phyloP scores from a whole-genome alignment of 169 alveolate genomes.

The Plasmodium relictum region DNA sequence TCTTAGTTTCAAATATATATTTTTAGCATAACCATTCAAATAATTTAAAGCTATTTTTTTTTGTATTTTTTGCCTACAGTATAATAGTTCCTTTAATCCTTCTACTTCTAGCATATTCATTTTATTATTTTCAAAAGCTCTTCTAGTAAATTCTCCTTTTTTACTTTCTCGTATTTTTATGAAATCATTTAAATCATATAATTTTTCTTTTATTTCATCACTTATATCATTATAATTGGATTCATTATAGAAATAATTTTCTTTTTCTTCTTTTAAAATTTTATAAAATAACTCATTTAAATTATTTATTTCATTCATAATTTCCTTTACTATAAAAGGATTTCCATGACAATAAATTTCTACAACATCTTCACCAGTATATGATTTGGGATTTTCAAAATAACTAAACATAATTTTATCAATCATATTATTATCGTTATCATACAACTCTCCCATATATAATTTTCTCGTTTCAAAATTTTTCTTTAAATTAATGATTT shows the following conservation, averaged over 20 bases:
- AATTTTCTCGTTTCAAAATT: slow-evolving; percentile 31
- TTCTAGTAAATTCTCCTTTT: slow-evolving; percentile 85
- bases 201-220: neutral
- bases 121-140: slow-evolving; percentile 83
- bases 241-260: slow-evolving; percentile 1
- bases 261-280: slow-evolving; percentile 48
- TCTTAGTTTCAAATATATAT: slow-evolving; percentile 14
- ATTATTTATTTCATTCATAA: slow-evolving; percentile 53
- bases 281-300: slow-evolving; percentile 19
- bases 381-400: slow-evolving; percentile 81
- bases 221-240: neutral
- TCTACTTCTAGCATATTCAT: slow-evolving; percentile 80
- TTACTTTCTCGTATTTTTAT: slow-evolving; percentile 81
- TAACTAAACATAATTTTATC: slow-evolving; percentile 19
- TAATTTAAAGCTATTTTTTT: slow-evolving; percentile 61
- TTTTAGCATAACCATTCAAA: slow-evolving; percentile 48
- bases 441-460: slow-evolving; percentile 9
- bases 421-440: slow-evolving; percentile 9
- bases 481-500: slow-evolving; percentile 24
- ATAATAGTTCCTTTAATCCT: slow-evolving; percentile 52
- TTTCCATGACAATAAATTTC: slow-evolving; percentile 87
- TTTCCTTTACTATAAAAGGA: slow-evolving; percentile 78
- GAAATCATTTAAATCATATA: neutral
- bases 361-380: slow-evolving; percentile 88
- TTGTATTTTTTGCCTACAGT: slow-evolving; percentile 22